Percentiles rank a stretch among this genome's conserved stretches.
Conservation (phyloP, 1,284 basidiomycete species). For the Ceratobasidium theobromae region DNA sequence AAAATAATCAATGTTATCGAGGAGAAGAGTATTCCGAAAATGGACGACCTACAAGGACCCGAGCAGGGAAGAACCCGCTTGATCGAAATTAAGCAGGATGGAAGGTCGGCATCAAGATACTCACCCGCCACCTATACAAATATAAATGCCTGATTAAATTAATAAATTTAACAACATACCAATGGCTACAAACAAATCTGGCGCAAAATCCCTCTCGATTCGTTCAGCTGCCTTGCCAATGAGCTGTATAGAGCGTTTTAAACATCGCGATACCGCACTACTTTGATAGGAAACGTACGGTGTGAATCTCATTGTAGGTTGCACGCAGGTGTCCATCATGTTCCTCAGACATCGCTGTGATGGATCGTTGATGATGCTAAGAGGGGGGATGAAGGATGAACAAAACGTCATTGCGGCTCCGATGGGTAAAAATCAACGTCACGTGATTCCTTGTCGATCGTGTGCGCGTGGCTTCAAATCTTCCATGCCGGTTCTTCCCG, state of each 20-base stretch:
- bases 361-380: background rate
- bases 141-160: conserved; percentile 24
- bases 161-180: conserved; percentile 49
- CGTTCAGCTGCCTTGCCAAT: conserved; percentile 61
- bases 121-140: conserved; percentile 69
- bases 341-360: conserved; percentile 13
- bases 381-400: background rate
- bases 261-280: background rate
- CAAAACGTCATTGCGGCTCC: conserved; percentile 8
- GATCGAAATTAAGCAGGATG: conserved; percentile 11
- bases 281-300: conserved; percentile 9
- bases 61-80: conserved; percentile 92
- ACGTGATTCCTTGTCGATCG: conserved; percentile 22
- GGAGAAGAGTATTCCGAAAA: background rate
- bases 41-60: conserved; percentile 65
- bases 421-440: conserved; percentile 28
- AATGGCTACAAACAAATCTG: conserved; percentile 78
- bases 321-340: conserved; percentile 57
- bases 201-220: conserved; percentile 70
- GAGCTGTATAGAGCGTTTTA: conserved; percentile 47
- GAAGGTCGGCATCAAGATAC: conserved; percentile 42
- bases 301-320: conserved; percentile 86
- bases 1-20: conserved; percentile 1
- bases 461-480: background rate
- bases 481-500: conserved; percentile 14